Evolutionary conservation across 192 early-diverging fungal species (phyloP).

Genomic region (Coemansia sp.): DNA sequence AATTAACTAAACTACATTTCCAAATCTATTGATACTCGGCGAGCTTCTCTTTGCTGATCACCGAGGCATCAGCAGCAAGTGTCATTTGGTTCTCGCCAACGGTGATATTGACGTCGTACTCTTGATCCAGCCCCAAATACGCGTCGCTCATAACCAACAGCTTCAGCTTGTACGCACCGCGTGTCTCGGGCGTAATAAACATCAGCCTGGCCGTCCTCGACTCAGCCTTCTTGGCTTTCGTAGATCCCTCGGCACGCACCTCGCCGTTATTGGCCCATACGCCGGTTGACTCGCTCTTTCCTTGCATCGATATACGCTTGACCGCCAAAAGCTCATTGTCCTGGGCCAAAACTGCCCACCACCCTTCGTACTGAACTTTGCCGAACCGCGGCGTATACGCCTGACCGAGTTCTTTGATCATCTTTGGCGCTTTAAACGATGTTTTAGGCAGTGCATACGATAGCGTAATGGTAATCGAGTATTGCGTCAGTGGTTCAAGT

Average conservation of each 20-base stretch:
- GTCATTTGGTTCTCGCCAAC: constrained; percentile 40
- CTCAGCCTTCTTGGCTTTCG: neutral
- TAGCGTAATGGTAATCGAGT: constrained; percentile 51
- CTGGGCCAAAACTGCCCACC: constrained; percentile 87
- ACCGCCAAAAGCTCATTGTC: constrained; percentile 72
- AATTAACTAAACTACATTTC: neutral
- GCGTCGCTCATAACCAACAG: constrained; percentile 75
- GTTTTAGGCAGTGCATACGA: constrained; percentile 25
- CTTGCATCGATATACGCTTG: constrained; percentile 74
- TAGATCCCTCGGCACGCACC: neutral
- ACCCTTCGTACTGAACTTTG: constrained; percentile 90
- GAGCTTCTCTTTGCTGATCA: constrained; percentile 37
- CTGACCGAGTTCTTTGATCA: constrained; percentile 50
- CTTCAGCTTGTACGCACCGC: constrained; percentile 57
- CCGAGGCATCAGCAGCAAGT: constrained; percentile 13
- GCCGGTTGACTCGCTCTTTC: constrained; percentile 13
- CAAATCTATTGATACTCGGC: constrained; percentile 31
- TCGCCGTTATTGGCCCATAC: constrained; percentile 15
- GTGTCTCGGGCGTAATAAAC: constrained; percentile 65
- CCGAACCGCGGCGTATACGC: constrained; percentile 86
- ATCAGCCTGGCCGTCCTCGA: constrained; percentile 41
- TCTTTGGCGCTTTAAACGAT: constrained; percentile 12
- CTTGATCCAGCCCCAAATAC: constrained; percentile 74
- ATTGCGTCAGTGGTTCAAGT: constrained; percentile 38
- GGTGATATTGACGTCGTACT: constrained; percentile 45